Evolutionary conservation across 2,329 filamentous ascomycete genomes (phyloP).

Genomic region (Aspergillus fumigatus): DNA sequence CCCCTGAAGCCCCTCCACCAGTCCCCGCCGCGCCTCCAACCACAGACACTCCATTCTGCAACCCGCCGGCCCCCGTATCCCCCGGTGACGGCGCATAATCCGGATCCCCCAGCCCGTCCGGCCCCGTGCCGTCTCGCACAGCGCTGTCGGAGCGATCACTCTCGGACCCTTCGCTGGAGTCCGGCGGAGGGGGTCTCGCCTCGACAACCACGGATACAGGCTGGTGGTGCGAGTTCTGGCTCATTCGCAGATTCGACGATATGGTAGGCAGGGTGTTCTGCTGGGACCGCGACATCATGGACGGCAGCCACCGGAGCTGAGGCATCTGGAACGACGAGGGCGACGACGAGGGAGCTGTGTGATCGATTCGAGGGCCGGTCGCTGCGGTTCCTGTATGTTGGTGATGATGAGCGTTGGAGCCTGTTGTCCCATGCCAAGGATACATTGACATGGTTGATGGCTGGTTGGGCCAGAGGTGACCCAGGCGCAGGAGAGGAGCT

Average conservation of each 20-base stretch:
- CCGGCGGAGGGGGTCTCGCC: slow-evolving; percentile 4
- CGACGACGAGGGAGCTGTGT: slow-evolving; percentile 7
- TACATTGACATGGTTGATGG: slow-evolving; percentile 9
- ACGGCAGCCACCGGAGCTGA: slow-evolving; percentile 23
- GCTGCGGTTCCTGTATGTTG: slow-evolving; percentile 1
- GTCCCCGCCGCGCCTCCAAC: background rate
- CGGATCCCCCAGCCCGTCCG: slow-evolving; percentile 8
- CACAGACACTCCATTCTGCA: background rate
- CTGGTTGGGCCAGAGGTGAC: background rate
- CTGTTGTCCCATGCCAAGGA: slow-evolving; percentile 14
- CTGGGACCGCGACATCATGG: slow-evolving; percentile 17
- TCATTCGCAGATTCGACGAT: slow-evolving; percentile 16
- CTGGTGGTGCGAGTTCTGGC: slow-evolving; percentile 3
- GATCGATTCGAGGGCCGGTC: slow-evolving; percentile 8
- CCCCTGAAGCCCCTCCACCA: slow-evolving; percentile 4
- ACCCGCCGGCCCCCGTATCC: slow-evolving; percentile 1
- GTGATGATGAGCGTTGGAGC: slow-evolving; percentile 1
- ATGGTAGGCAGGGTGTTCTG: slow-evolving; percentile 15
- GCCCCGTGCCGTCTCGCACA: slow-evolving; percentile 7
- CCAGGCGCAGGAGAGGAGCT: background rate
- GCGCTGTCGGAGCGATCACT: slow-evolving; percentile 12
- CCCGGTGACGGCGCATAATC: slow-evolving; percentile 16
- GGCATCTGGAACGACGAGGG: slow-evolving; percentile 18
- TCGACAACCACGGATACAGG: slow-evolving; percentile 15
- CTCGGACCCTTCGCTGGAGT: slow-evolving; percentile 14